Base-by-base conservation (phyloP, 2,329 filamentous ascomycete species). In the Cladophialophora exuberans region DNA sequence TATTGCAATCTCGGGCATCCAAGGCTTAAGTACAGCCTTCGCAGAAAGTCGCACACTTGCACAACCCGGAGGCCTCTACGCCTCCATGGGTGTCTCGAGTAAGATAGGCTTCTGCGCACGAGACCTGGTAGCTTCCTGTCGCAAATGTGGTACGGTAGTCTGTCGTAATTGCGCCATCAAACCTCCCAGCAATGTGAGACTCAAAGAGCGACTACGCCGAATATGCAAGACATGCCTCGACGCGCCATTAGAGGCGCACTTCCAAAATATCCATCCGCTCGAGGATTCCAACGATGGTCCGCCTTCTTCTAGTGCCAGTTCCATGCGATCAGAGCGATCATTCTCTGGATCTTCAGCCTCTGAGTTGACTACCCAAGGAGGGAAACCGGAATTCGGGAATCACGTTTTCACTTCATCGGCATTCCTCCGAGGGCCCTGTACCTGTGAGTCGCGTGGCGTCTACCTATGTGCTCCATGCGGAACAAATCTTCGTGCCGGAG, bases 81-180 rank as follows among this genome's bases (percentile, higher is more conserved):
- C 54, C 7, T 56, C 57, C 1, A 82, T 68, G 83, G 79, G 80
- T 80, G 77, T 66, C 83, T 83, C 64, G 81, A 84, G 75, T 48
- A 93, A 90, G 71, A 79, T 88, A 23, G 86, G 88, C 4, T 80
- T 81, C 64, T 97, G 93, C 69, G 93, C 93, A 18, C 81, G 90
- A 58, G 93, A 97, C 70, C 83, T 96, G 83, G 93, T 97, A 4
- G 83, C 80, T 36, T 86, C 88, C 63, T 97, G 93, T 71, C 83
- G 90, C 52, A 82, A 86, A 59, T 97, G 93, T 70, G 82, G 81
- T 33, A 84, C 76, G 23, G 80, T 91, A 22, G 84, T 96, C 52
- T 97, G 93, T 72, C 83, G 93, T 73, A 97, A 97, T 65, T 97
- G 93, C 72, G 86, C 87, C 4, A 87, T 90, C 66, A 96, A 97